Evolutionary conservation across 2,329 filamentous ascomycete species (phyloP).

Genomic region (Grosmannia clavigera): DNA sequence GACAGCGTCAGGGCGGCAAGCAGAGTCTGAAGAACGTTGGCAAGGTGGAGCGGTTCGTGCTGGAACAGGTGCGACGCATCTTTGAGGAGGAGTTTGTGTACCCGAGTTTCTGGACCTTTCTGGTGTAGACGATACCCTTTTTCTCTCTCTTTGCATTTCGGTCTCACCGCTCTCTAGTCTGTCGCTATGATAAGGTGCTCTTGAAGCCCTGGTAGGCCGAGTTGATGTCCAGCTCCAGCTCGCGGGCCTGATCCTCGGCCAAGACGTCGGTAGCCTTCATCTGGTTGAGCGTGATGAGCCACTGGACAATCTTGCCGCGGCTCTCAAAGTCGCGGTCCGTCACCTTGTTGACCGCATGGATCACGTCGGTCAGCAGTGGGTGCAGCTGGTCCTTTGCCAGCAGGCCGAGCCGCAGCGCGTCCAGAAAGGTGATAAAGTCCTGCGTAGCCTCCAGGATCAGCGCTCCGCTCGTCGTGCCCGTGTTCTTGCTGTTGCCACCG

Average conservation of each 20-base stretch:
- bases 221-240: slow-evolving; percentile 87
- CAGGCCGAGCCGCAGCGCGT: slow-evolving; percentile 84
- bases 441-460: slow-evolving; percentile 86
- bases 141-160: neutral
- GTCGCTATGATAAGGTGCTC: slow-evolving; percentile 48
- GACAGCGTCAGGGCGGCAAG: slow-evolving; percentile 78
- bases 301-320: slow-evolving; percentile 94
- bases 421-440: slow-evolving; percentile 96
- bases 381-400: slow-evolving; percentile 95
- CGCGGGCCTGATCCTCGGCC: slow-evolving; percentile 72
- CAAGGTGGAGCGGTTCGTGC: slow-evolving; percentile 93
- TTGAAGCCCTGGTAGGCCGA: slow-evolving; percentile 93
- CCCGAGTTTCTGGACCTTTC: slow-evolving; percentile 95
- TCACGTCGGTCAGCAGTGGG: slow-evolving; percentile 85
- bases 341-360: slow-evolving; percentile 94
- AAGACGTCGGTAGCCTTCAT: slow-evolving; percentile 94
- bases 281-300: slow-evolving; percentile 93
- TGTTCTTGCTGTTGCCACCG: slow-evolving; percentile 27
- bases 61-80: slow-evolving; percentile 91
- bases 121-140: slow-evolving; percentile 44
- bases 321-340: slow-evolving; percentile 92
- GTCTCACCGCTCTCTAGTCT: neutral
- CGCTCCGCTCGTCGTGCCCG: slow-evolving; percentile 40
- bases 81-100: slow-evolving; percentile 99
- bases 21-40: slow-evolving; percentile 97